These are phyloP conservation scores for Luvunga scandens DNA, from an alignment of 345 rosid genomes.

Conservation along the genomic window DNA sequence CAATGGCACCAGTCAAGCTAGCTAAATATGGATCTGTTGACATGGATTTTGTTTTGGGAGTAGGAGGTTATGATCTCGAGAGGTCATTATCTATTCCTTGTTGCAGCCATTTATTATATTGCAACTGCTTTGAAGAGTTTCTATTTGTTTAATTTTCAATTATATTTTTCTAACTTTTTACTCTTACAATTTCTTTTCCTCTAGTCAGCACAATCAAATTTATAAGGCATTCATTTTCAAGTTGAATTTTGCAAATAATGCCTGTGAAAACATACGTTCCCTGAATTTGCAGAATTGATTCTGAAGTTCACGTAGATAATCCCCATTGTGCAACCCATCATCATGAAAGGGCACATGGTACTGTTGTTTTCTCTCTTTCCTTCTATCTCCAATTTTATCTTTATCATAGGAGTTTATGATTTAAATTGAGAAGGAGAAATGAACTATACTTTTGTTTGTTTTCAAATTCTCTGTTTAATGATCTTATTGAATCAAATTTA, in stretches of 20 bases:
- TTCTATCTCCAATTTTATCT: neutral
- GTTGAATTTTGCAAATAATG: slow-evolving; percentile 1
- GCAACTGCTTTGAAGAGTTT: neutral
- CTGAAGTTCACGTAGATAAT: slow-evolving; percentile 44
- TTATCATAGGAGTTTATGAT: neutral
- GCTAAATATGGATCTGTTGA: slow-evolving; percentile 62
- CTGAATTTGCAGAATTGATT: slow-evolving; percentile 52
- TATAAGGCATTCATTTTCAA: neutral
- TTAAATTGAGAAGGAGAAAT: slow-evolving; percentile 2
- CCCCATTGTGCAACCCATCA: slow-evolving; percentile 34
- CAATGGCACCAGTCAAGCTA: slow-evolving; percentile 58
- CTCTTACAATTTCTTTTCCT: neutral
- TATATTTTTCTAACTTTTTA: neutral
- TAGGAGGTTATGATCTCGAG: slow-evolving; percentile 78
- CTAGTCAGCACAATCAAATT: neutral
- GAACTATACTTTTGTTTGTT: neutral
- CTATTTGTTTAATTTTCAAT: neutral
- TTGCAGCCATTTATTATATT: neutral
- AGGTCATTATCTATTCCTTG: slow-evolving; percentile 35
- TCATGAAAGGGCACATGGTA: slow-evolving; percentile 41
- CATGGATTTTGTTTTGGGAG: slow-evolving; percentile 75
- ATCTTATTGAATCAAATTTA: neutral
- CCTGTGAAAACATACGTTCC: neutral
- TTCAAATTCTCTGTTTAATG: neutral
- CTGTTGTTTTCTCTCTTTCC: slow-evolving; percentile 4